These are phyloP conservation scores for Vachellia collinsii DNA, from an alignment of 306 rosid species.

Conservation along the genomic window DNA sequence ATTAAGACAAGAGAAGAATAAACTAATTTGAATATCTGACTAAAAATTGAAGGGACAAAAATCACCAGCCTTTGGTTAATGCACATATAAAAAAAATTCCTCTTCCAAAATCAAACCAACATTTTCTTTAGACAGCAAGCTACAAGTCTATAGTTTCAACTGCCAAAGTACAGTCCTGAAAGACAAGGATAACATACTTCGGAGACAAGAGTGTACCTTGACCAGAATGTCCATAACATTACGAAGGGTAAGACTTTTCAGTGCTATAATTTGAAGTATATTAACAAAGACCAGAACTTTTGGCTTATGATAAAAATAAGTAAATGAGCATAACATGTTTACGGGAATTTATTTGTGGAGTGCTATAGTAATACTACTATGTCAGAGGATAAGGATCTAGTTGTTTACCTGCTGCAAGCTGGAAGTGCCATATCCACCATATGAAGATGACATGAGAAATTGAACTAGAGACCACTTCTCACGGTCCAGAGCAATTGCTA, in stretches of 20 bases:
- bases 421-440: constrained; percentile 92
- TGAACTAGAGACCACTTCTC: constrained; percentile 99
- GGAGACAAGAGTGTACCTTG: constrained; percentile 21
- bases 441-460: constrained; percentile 92
- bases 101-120: constrained; percentile 5
- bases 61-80: constrained; percentile 14
- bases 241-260: background rate
- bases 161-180: constrained; percentile 16
- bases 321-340: constrained; percentile 16
- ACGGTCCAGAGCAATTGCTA: constrained; percentile 89
- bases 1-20: constrained; percentile 14
- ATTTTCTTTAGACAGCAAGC: constrained; percentile 12
- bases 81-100: constrained; percentile 7
- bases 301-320: constrained; percentile 2
- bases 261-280: background rate
- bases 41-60: background rate
- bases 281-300: constrained; percentile 23
- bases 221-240: background rate
- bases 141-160: constrained; percentile 7
- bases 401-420: constrained; percentile 86
- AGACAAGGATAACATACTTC: constrained; percentile 10
- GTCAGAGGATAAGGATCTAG: constrained; percentile 29
- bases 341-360: constrained; percentile 10
- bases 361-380: constrained; percentile 22
- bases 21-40: constrained; percentile 7